Base-by-base conservation (phyloP, 805 yeast species). In the Candida wancherniae region DNA sequence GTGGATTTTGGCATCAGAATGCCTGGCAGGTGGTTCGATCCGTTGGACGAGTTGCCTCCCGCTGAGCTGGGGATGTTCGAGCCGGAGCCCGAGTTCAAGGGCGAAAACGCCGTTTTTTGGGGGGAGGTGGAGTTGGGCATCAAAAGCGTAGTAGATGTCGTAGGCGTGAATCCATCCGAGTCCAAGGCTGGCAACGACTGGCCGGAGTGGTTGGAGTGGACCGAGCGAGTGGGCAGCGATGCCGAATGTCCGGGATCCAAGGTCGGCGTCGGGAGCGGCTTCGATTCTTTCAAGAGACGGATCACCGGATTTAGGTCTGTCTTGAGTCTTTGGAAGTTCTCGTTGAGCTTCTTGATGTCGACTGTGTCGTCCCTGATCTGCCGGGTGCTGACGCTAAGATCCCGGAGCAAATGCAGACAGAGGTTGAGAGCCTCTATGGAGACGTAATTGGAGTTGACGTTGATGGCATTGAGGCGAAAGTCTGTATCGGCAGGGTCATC, bases 191-290 rank as follows among this genome's bases (percentile, higher is more conserved):
- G 39, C 33, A 33, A 35, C n/a, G 45, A 38, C 20, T 34, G 33
- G 5, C 40, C 17, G 12, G 43, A 38, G 22, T 22, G 10, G 18
- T 38, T 25, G 8, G 43, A 38, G 25, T 33, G 21, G 5, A 24
- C 13, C 4, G 61, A 50, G 19, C 41, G 44, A 0, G 62, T 53
- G n/a, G 66, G 67, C 33, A 60, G 55, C 4, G 47, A 37, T 4
- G 42, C 35, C 9, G 55, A 46, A 11, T 17, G 28, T 1, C 69
- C 68, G 1, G 71, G 70, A 40, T 51, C 72, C 24, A 64, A 52
- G 1, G 74, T 70, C 5, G 83, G 86, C 0, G 81, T 74, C 0
- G 86, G 86, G 30, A 80, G 61, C 4, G 85, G 86, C 45, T 75
- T 71, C 40, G 73, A 57, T 52, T 81, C 87, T 46, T 81, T 81